A percentile compares a stretch with the other conserved stretches of the same genome.
Conservation (phyloP, 2,329 filamentous ascomycete species). For the Talaromyces sp. region DNA sequence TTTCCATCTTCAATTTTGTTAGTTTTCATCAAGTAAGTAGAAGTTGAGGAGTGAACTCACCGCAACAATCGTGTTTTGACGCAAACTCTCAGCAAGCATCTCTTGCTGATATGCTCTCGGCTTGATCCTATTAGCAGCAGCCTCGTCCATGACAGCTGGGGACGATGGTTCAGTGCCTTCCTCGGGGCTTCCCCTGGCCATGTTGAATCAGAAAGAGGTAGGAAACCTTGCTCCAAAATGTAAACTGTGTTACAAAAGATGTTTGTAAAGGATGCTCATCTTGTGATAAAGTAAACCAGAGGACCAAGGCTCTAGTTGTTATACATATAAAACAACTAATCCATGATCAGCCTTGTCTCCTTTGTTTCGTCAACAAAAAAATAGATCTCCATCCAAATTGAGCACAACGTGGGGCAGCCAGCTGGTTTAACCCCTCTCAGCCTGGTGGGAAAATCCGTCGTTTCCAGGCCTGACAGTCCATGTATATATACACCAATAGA, state of each 20-base stretch:
- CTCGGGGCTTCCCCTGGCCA: neutral
- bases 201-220: neutral
- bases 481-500: neutral
- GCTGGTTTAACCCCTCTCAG: neutral
- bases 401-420: neutral
- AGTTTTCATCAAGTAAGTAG: neutral
- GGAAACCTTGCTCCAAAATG: no score
- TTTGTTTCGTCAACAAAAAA: neutral
- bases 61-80: constrained; percentile 65
- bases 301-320: neutral
- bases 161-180: neutral
- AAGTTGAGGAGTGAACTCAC: constrained; percentile 39
- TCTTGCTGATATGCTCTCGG: constrained; percentile 64
- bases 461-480: neutral
- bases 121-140: neutral
- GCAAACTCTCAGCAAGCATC: constrained; percentile 67
- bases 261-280: neutral
- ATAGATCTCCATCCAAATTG: neutral
- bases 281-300: no score
- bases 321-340: neutral
- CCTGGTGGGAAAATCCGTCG: neutral
- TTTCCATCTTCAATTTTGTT: constrained; percentile 62
- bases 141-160: neutral
- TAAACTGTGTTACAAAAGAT: no score
- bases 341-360: neutral